Conservation (phyloP, 352 stramenopile genomes). For the Ophiocytium majus region DNA sequence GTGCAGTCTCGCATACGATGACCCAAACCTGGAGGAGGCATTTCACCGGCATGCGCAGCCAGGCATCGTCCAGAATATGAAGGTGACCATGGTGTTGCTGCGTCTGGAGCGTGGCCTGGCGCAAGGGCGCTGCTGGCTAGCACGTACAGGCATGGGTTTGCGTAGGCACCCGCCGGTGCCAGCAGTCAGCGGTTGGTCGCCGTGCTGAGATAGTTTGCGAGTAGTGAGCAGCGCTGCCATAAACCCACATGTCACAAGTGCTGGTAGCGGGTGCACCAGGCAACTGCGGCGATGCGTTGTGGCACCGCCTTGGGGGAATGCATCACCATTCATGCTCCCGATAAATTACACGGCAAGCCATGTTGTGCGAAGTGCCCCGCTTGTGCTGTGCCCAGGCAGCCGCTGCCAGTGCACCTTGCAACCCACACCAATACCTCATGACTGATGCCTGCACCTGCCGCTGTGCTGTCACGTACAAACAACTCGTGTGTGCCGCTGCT, state of each 20-base stretch:
- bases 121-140: constrained; percentile 25
- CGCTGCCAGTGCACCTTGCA: background rate
- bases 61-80: constrained; percentile 38
- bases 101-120: constrained; percentile 28
- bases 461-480: background rate
- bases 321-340: too few relatives aligned
- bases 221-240: background rate
- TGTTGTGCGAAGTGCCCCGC: too few relatives aligned
- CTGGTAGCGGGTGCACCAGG: too few relatives aligned
- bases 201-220: background rate
- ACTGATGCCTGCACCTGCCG: background rate
- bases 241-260: too few relatives aligned
- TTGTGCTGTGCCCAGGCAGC: background rate
- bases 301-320: too few relatives aligned
- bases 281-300: too few relatives aligned
- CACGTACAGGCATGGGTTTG: constrained; percentile 29
- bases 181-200: background rate
- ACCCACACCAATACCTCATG: background rate
- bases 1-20: constrained; percentile 40
- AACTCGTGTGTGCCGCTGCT: background rate
- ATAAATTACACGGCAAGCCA: too few relatives aligned
- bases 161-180: constrained; percentile 23
- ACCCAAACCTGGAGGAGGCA: constrained; percentile 43
- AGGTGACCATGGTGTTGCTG: too few relatives aligned
- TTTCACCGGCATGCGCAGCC: constrained; percentile 44